Conservation (phyloP, 2,329 filamentous ascomycete species). For the Coccinonectria pachysandricola region DNA sequence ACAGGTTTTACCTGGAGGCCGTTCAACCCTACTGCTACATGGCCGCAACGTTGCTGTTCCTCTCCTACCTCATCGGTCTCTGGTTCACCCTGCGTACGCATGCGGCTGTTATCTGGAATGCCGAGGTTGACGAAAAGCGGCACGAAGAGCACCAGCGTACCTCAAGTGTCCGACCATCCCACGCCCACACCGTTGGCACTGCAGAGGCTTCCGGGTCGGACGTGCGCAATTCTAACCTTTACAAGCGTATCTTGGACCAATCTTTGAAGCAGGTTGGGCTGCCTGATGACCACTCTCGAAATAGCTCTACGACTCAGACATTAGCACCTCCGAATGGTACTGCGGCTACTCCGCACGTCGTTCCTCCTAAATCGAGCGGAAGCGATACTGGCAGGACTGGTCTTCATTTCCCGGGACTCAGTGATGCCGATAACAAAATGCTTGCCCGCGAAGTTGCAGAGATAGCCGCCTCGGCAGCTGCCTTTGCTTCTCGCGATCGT, state of each 20-base stretch:
- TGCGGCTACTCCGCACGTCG: conserved; percentile 54
- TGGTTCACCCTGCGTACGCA: conserved; percentile 95
- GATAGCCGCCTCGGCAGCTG: conserved; percentile 83
- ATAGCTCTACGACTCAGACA: conserved; percentile 26
- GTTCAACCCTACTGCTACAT: conserved; percentile 92
- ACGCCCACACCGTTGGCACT: conserved; percentile 23
- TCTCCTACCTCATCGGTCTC: conserved; percentile 87
- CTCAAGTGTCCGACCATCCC: conserved; percentile 24
- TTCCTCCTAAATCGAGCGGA: conserved; percentile 57
- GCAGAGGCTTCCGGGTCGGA: conserved; percentile 47
- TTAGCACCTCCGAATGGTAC: conserved; percentile 31
- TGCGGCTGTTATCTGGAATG: conserved; percentile 94
- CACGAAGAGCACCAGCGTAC: conserved; percentile 40
- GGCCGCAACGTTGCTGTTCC: conserved; percentile 72
- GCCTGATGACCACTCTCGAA: conserved; percentile 33
- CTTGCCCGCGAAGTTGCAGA: conserved; percentile 84
- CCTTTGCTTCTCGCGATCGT: conserved; percentile 71
- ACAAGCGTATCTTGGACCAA: conserved; percentile 87
- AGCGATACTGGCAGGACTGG: conserved; percentile 29
- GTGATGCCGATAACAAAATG: conserved; percentile 69
- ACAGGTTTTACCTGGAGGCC: conserved; percentile 81
- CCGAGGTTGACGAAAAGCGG: conserved; percentile 68
- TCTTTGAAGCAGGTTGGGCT: conserved; percentile 77
- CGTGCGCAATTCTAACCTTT: conserved; percentile 78
- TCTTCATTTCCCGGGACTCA: conserved; percentile 57